These are phyloP conservation scores for Pleomassaria siparia DNA, from an alignment of 2,329 filamentous ascomycete species.

Conservation along the genomic window DNA sequence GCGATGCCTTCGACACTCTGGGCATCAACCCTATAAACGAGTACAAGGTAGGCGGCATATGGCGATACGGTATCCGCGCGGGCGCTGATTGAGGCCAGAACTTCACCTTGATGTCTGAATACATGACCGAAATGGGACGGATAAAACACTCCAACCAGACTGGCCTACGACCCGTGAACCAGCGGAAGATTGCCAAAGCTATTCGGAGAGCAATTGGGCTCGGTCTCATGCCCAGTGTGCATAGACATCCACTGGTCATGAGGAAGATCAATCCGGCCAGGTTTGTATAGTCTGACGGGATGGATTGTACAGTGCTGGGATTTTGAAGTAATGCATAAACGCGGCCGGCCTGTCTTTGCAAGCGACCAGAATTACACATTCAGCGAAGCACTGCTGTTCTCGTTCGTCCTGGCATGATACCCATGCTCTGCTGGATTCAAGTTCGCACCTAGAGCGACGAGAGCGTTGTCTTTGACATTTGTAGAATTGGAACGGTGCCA, in stretches of 20 bases:
- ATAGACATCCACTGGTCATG: slow-evolving; percentile 68
- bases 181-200: slow-evolving; percentile 90
- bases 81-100: slow-evolving; percentile 61
- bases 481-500: too few relatives aligned
- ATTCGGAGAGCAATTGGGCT: slow-evolving; percentile 85
- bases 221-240: slow-evolving; percentile 88
- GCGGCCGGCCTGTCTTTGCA: background rate
- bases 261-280: slow-evolving; percentile 27
- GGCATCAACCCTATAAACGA: slow-evolving; percentile 78
- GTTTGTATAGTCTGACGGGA: slow-evolving; percentile 18
- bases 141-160: slow-evolving; percentile 78
- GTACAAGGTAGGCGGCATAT: slow-evolving; percentile 71
- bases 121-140: slow-evolving; percentile 78
- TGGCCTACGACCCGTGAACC: slow-evolving; percentile 82
- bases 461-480: too few relatives aligned
- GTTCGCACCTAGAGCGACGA: too few relatives aligned
- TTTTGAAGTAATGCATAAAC: background rate
- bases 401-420: too few relatives aligned
- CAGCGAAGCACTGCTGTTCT: too few relatives aligned
- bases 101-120: slow-evolving; percentile 88
- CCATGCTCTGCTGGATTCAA: too few relatives aligned
- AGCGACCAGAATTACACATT: background rate
- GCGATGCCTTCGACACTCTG: slow-evolving; percentile 77
- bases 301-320: background rate
- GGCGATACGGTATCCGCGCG: background rate